These are phyloP conservation scores for Nicotiana noctiflora DNA, from an alignment of 257 asterid genomes.

Conservation along the genomic window DNA sequence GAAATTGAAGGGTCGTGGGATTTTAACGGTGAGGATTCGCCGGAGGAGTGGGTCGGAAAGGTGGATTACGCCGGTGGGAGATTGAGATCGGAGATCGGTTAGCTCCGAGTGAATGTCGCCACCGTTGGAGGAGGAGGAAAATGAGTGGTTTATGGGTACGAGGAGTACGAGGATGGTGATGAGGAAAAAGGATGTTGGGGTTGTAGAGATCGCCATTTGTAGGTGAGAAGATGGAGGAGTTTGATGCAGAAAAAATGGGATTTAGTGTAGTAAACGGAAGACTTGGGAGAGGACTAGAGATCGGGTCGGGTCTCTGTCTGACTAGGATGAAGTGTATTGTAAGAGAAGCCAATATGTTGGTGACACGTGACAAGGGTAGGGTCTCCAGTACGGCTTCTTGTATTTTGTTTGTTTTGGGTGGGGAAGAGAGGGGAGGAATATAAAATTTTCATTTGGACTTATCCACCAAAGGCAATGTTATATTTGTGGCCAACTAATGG, in stretches of 20 bases:
- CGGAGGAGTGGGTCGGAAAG: conserved; percentile 8
- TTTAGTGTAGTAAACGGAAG: background rate
- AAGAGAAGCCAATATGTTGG: background rate
- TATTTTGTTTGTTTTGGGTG: no score
- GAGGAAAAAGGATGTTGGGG: background rate
- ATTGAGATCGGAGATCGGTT: background rate
- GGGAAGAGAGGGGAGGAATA: no score
- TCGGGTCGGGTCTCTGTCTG: background rate
- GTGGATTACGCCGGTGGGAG: background rate
- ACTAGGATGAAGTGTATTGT: background rate
- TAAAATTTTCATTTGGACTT: no score
- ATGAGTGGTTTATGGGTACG: background rate
- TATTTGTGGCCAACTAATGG: no score
- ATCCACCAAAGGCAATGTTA: no score
- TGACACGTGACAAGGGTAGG: background rate
- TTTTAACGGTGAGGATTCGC: background rate
- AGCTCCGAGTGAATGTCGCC: background rate
- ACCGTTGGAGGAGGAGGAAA: background rate
- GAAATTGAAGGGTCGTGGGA: background rate
- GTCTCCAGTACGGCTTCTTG: no score
- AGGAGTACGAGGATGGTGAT: background rate
- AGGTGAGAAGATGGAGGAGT: background rate
- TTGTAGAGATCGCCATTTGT: conserved; percentile 5
- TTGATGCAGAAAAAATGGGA: background rate
- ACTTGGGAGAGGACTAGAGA: background rate